Base-by-base conservation (phyloP, 768 basidiomycete species). In the Tricholoma hemisulphureum region DNA sequence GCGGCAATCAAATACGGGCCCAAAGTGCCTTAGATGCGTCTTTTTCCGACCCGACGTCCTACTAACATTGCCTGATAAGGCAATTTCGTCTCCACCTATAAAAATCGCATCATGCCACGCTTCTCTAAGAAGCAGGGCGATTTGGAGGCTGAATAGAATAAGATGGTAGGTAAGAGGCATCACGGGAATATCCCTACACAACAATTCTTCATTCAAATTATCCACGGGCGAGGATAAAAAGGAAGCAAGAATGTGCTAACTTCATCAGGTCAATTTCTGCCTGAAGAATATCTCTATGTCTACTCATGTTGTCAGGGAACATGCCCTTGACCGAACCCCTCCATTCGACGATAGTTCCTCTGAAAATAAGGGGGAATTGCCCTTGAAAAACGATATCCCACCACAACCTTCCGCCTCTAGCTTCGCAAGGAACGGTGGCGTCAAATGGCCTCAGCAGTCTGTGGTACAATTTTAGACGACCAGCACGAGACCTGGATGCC, bases 401-500 rank as follows among this genome's bases (percentile, higher is more conserved):
- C n/a, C n/a, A n/a, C n/a, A n/a, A n/a, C 50, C 48, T 53, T 11
- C 64, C 69, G 20, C 68, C 76, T 23, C 60, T 77, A n/a, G 71
- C 68, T 16, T 71, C 75, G 4, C 34, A 70, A 7, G 67, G 75
- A 8, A 61, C 52, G 21, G 53, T 63, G 9, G 55, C 60, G 14
- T 60, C 67, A 21, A 55, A n/a, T 37, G 65, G 67, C 8, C 62
- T 70, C 11, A 16, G 23, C 24, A 59, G 60, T 53, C 71, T 79
- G 51, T 76, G 69, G 63, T 63, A 69, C 32, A 67, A 64, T 45
- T 70, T 68, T 61, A 70, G 63, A 55, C 60, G 63, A 34, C 58
- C 57, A 6, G 63, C 63, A n/a, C 26, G 57, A 8, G 77, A 83
- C 59, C 68, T 81, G 54, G 80, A 85, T 59, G 71, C 73, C 32